Evolutionary conservation across 208 protist genomes (phyloP).

Genomic region (Leishmania braziliensis): DNA sequence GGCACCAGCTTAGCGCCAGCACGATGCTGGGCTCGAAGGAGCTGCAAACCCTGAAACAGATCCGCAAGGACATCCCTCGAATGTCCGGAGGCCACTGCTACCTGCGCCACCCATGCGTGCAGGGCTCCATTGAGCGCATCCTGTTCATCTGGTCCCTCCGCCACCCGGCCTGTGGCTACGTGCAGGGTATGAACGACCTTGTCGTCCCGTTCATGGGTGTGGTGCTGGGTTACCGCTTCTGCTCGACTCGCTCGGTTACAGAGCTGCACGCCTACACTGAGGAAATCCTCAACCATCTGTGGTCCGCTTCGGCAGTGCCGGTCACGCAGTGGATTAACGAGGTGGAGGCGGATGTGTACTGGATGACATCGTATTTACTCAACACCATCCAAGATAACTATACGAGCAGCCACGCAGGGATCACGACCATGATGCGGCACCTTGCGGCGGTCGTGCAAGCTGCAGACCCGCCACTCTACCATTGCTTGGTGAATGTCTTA

Average conservation of each 20-base stretch:
- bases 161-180: constrained; percentile 94
- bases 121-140: constrained; percentile 81
- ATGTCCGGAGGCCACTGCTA: constrained; percentile 72
- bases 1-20: constrained; percentile 33
- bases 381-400: constrained; percentile 91
- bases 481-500: constrained; percentile 52
- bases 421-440: constrained; percentile 88
- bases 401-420: constrained; percentile 88
- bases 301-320: constrained; percentile 36
- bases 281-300: constrained; percentile 41
- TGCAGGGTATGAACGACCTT: constrained; percentile 96
- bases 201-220: constrained; percentile 91
- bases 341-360: constrained; percentile 93
- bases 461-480: constrained; percentile 62
- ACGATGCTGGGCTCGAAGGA: constrained; percentile 54
- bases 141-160: constrained; percentile 94
- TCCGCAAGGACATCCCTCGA: constrained; percentile 90
- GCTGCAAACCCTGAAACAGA: constrained; percentile 73
- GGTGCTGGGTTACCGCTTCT: constrained; percentile 66
- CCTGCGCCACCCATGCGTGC: constrained; percentile 70
- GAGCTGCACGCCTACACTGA: constrained; percentile 46
- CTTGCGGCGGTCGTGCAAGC: constrained; percentile 69
- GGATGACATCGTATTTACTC: constrained; percentile 86
- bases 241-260: constrained; percentile 44
- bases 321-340: constrained; percentile 56